Base-by-base conservation (phyloP, 169 alveolate species). In the Eimeria zaria region DNA sequence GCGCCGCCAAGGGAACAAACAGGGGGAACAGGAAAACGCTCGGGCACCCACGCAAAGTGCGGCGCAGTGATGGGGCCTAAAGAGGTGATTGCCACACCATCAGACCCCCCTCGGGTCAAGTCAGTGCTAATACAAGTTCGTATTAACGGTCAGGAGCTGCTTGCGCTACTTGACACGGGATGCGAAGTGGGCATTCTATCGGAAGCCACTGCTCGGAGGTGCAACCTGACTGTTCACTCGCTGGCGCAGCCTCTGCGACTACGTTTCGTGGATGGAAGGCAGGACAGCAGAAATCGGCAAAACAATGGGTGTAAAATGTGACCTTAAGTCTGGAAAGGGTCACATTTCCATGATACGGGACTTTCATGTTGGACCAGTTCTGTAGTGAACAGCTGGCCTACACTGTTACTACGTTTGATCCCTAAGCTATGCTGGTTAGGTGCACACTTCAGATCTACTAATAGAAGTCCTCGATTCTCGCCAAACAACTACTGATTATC, bases 301-400 rank as follows among this genome's bases (percentile, higher is more conserved):
- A n/a, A n/a, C n/a, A n/a, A n/a, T n/a, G 30, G 69, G 33, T 2
- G 69, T 60, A 24, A 9, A 18, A 1, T 16, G 69, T 22, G 69
- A 14, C 22, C 33, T 60, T 24, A 20, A 20, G 6, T 11, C 30
- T 20, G 69, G 30, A 60, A 60, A 20, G 69, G 69, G 69, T 22
- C 69, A 18, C 30, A 20, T 60, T 16, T n/a, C n/a, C n/a, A n/a
- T n/a, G n/a, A n/a, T n/a, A n/a, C n/a, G n/a, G n/a, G n/a, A 53
- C 58, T 53, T 53, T 20, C 16, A 7, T 0, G 60, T 53, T 53
- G 11, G 60, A 6, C 20, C 60, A 53, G n/a, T n/a, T n/a, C 73
- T 71, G 24, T 71, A 11, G 81, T 71, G 81, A 33, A 71, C 81
- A 71, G 81, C 53, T 33, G 53, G 53, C 81, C 81, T 71, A 36